phyloP scores from a whole-genome alignment of 768 basidiomycete species.

The Tylopilus sp. region DNA sequence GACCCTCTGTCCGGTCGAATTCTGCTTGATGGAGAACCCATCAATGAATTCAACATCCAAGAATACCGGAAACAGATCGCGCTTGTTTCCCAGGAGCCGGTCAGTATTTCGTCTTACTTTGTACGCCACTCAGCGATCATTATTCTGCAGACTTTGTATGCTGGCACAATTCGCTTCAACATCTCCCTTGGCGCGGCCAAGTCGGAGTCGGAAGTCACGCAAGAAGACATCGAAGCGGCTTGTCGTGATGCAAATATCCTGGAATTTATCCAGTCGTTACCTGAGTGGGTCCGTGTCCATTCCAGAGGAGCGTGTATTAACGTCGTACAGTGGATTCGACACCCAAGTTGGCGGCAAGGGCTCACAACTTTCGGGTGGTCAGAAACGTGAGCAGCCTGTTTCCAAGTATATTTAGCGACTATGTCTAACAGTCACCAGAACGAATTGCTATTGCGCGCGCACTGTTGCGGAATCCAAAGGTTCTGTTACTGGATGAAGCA shows the following conservation, averaged over 20 bases:
- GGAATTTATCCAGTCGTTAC: conserved; percentile 83
- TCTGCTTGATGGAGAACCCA: no score
- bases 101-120: no score
- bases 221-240: conserved; percentile 81
- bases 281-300: conserved; percentile 50
- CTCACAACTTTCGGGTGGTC: conserved; percentile 84
- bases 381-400: conserved; percentile 57
- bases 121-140: no score
- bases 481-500: conserved; percentile 87
- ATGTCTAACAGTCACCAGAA: conserved; percentile 31
- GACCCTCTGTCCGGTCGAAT: no score
- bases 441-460: conserved; percentile 87
- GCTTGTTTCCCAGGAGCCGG: no score
- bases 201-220: conserved; percentile 72
- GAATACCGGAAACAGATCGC: no score
- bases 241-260: conserved; percentile 88
- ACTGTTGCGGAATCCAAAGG: conserved; percentile 85
- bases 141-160: no score
- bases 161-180: conserved; percentile 56
- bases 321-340: conserved; percentile 67
- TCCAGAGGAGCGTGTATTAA: conserved; percentile 5
- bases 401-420: no score
- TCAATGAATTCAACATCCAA: no score
- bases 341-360: conserved; percentile 94
- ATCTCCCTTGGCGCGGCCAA: conserved; percentile 83